These are phyloP conservation scores for Mycena polygramma DNA, from an alignment of 768 basidiomycete species.

Conservation along the genomic window DNA sequence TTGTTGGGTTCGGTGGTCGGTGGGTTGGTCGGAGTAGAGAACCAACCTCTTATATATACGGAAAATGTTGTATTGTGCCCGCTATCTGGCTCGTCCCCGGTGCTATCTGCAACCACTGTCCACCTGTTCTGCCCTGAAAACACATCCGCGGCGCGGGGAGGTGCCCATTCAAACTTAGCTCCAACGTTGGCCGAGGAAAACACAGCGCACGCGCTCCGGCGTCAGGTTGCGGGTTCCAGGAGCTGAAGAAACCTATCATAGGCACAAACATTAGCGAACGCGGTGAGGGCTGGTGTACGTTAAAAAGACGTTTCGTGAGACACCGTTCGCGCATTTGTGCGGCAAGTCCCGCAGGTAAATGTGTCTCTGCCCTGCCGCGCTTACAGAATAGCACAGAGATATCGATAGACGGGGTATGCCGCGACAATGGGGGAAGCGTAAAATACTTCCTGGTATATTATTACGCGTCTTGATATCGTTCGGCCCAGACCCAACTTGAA, in stretches of 20 bases:
- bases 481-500: neutral
- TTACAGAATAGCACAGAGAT: neutral
- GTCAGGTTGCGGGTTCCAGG: constrained; percentile 9
- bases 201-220: constrained; percentile 1
- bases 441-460: neutral
- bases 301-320: constrained; percentile 28
- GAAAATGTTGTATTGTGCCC: constrained; percentile 6
- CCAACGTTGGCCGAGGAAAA: neutral
- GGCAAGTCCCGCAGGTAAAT: constrained; percentile 19
- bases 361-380: neutral
- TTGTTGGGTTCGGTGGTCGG: no score
- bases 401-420: constrained; percentile 15
- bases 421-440: neutral
- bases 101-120: constrained; percentile 11
- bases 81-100: constrained; percentile 30
- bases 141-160: constrained; percentile 34
- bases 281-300: constrained; percentile 10
- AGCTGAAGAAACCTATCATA: constrained; percentile 9
- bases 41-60: constrained; percentile 24
- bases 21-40: neutral
- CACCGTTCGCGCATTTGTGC: neutral
- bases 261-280: constrained; percentile 6
- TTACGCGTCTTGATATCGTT: constrained; percentile 8
- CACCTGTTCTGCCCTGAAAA: neutral
- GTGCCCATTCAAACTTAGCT: constrained; percentile 16